Conservation (phyloP, 495 filamentous ascomycete species). For the Tirmania nivea region DNA sequence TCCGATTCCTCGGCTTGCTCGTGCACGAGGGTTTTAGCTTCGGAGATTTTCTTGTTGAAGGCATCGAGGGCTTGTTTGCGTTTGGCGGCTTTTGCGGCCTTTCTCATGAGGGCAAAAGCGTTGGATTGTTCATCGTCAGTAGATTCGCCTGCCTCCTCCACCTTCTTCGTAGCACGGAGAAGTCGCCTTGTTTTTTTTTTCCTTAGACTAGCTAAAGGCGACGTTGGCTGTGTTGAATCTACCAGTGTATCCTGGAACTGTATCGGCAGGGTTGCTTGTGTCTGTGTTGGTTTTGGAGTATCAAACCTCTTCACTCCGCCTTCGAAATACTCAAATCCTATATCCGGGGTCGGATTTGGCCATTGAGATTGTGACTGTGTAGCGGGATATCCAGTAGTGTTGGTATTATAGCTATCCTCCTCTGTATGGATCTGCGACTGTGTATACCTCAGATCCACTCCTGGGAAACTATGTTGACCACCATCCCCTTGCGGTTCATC, state of each 20-base stretch:
- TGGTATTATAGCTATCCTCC: not conserved
- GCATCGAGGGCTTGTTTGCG: conserved; percentile 22
- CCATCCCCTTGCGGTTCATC: not conserved
- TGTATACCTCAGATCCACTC: not conserved
- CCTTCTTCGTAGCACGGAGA: conserved; percentile 15
- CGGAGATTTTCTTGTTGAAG: conserved; percentile 72
- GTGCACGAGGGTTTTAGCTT: conserved; percentile 68
- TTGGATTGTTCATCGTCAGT: conserved; percentile 12
- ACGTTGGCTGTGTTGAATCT: not conserved
- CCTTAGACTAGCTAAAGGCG: not conserved
- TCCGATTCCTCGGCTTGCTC: conserved; percentile 95
- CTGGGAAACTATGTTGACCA: not conserved
- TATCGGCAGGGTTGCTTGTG: not conserved
- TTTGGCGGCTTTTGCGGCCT: conserved; percentile 37
- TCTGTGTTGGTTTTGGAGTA: not conserved
- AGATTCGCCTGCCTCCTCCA: conserved; percentile 1
- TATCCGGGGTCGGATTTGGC: conserved; percentile 70
- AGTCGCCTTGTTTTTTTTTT: conserved; percentile 10
- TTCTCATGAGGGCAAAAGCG: conserved; percentile 60
- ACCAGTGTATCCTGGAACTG: not conserved
- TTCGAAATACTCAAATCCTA: conserved; percentile 36
- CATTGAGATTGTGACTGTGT: conserved; percentile 22
- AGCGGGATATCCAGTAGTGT: conserved; percentile 24
- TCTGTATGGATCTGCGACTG: not conserved
- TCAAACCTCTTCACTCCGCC: conserved; percentile 5